These are phyloP conservation scores for Verruconis gallopava DNA, from an alignment of 2,329 filamentous ascomycete genomes.

Conservation along the genomic window DNA sequence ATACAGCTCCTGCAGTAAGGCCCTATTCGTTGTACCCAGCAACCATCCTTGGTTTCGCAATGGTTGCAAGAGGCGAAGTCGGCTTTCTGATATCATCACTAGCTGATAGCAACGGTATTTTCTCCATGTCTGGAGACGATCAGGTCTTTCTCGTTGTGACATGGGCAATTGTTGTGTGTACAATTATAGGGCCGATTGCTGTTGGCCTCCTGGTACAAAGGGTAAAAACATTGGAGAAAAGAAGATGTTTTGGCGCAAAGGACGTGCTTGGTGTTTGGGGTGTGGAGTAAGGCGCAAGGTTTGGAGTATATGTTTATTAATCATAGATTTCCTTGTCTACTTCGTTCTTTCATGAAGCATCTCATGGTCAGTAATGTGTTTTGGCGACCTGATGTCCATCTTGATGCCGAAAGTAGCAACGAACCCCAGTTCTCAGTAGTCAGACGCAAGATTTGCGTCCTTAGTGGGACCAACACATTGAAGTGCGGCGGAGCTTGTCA, in stretches of 20 bases:
- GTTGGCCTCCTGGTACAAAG: constrained; percentile 34
- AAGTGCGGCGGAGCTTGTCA: neutral
- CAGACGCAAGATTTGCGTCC: constrained; percentile 18
- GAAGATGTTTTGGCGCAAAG: no score
- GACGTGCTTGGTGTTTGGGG: constrained; percentile 8
- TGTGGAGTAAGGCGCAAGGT: no score
- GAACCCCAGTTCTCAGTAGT: no score
- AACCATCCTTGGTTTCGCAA: constrained; percentile 51
- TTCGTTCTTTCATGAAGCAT: no score
- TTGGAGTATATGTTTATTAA: no score
- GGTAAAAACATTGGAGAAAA: constrained; percentile 7
- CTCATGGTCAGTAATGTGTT: no score
- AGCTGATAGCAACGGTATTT: constrained; percentile 43
- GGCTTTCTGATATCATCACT: constrained; percentile 63
- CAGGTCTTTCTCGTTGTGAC: constrained; percentile 41
- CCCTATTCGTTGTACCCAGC: constrained; percentile 54
- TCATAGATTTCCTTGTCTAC: no score
- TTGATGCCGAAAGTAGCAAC: no score
- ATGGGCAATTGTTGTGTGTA: constrained; percentile 46
- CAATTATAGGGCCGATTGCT: constrained; percentile 40
- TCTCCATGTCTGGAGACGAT: constrained; percentile 23
- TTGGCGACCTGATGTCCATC: no score
- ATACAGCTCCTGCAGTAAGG: constrained; percentile 23
- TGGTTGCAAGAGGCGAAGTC: constrained; percentile 70
- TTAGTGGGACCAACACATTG: constrained; percentile 1